These are phyloP conservation scores for Helianthus tuberosus DNA, from an alignment of 129 eudicot species.

Conservation along the genomic window DNA sequence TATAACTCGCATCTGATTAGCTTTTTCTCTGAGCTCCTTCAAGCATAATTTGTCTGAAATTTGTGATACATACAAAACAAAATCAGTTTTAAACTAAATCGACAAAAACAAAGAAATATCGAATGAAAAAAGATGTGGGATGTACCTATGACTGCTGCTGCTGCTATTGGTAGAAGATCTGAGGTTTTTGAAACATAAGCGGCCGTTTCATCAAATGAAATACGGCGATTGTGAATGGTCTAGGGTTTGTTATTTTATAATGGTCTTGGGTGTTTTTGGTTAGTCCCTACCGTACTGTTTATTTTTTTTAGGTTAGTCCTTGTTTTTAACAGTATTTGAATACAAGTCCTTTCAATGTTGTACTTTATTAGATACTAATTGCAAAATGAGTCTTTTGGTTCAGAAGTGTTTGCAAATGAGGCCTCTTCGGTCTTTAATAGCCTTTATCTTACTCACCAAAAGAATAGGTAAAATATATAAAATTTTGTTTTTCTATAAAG, in stretches of 20 bases:
- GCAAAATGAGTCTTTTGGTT: background rate
- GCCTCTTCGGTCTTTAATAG: background rate
- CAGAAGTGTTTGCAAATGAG: background rate
- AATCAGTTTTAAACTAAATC: too few species aligned
- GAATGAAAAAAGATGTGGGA: background rate
- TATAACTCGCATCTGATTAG: too few species aligned
- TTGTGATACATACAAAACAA: too few species aligned
- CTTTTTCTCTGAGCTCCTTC: background rate
- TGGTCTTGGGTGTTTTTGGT: background rate
- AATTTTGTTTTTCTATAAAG: too few species aligned
- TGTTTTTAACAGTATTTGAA: background rate
- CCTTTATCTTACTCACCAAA: too few species aligned
- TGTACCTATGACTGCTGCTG: conserved; percentile 24
- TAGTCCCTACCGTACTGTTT: background rate
- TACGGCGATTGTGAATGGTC: conserved; percentile 18
- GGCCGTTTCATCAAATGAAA: conserved; percentile 23
- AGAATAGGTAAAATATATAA: too few species aligned
- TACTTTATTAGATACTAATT: background rate
- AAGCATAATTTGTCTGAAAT: too few species aligned
- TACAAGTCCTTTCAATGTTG: background rate
- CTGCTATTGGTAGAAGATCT: background rate
- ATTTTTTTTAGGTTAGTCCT: background rate
- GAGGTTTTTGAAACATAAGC: background rate
- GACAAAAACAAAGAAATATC: too few species aligned
- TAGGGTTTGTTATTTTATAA: conserved; percentile 32